Evolutionary conservation across 2,329 filamentous ascomycete genomes (phyloP), one percentile per base, ranked within the genome.

Genomic region (Talaromyces sp.): DNA sequence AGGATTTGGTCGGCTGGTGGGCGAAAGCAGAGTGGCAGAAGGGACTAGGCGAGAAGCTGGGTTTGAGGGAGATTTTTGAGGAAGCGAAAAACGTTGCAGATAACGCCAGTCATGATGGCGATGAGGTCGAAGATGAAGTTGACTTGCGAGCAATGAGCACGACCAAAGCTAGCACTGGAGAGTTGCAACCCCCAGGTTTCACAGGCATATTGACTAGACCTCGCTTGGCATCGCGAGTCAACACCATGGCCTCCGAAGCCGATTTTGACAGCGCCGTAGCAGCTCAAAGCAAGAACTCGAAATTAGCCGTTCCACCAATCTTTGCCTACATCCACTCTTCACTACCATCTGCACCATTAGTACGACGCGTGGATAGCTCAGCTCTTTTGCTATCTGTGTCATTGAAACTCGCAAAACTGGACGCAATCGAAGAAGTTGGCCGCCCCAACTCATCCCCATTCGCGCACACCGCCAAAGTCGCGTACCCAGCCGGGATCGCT

Each of bases 1-100:
- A 98, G 76, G 94, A 98, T 72, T 87, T 97, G 6, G 82, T 98
- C 16, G 93, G 93, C 7, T 97, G 92, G 90, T 97, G 93, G 93
- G 92, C 93, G 39, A 98, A 98, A 76, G 88, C 94, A 0, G 88
- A 88, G 63, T 99, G 95, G 95, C 93, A 98, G 76, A 82, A 85
- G 3, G 91, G 92, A 0, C 82, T 97, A 3, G 87, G 86, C 0
- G 87, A 90, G 60, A 97, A 96, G 77, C 83, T 98, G 8, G 86
- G 88, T 1, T 80, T 97, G 61, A 81, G 85, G 59, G 83, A 89
- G 52, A 85, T 94, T 3, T 82, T 95, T 59, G 59, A 58, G 47
- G 61, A 56, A 3, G 11, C 48, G 19, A 41, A 37, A 27, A 22
- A 63, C 33, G 24, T 75, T 61, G 69, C 76, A 9, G 73, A 78